Evolutionary conservation across 306 rosid species (phyloP), one percentile per base, ranked within the genome.

Genomic region (Citrullus colocynthis): DNA sequence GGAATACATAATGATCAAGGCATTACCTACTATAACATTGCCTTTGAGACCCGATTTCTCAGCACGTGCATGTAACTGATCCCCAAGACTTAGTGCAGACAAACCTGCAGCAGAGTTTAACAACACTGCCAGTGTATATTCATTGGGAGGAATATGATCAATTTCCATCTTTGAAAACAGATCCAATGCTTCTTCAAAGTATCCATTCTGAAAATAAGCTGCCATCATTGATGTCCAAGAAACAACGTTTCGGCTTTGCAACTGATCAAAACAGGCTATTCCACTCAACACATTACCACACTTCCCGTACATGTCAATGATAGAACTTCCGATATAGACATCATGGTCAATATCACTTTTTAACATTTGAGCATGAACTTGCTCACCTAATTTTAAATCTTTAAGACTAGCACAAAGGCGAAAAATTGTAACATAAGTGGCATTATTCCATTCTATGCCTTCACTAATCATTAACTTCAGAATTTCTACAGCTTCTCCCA

Each of bases 301-400:
- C 52, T 78, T 78, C 61, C 81, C 81, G 52, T 78, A 78, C 81
- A 78, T 78, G 34, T 78, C 81, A 64, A 78, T 78, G 41, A 78
- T 21, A 48, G 74, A 45, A 78, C 81, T 78, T 37, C 75, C 75
- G 36, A 64, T 78, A 32, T 78, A 78, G 14, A 78, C 16, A 52
- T 78, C 81, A 3, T 6, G 20, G 51, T 78, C 75, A 8, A 78
- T 78, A 16, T 78, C 37, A 17, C 41, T 78, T 55, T 51, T 78
- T 52, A 78, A 64, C 81, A 78, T 78, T 64, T 49, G 81, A 44
- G 62, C 81, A 52, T 78, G 81, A 78, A 64, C 51, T 64, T 78
- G 81, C 81, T 62, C 52, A 36, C 81, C 81, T 14, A 78, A 65
- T 65, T 65, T 36, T 36, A 65, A 32, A 78, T 78, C 74, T 78